Conservation (phyloP, 1,284 basidiomycete genomes). For the Microbotryum silenes-acaulis region DNA sequence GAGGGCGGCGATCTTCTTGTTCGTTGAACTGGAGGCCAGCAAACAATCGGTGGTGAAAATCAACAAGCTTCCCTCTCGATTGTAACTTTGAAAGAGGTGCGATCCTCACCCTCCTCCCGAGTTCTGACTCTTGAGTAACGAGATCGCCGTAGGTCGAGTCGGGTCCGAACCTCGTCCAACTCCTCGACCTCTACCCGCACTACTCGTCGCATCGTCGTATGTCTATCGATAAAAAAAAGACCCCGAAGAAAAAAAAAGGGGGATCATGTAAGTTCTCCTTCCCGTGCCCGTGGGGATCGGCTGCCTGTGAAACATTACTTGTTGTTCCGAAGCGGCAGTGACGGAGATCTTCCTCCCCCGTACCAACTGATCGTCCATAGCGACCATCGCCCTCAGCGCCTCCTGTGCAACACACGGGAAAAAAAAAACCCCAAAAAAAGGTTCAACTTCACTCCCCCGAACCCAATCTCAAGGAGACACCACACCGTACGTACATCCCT, state of each 20-base stretch:
- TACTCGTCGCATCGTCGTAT: constrained; percentile 42
- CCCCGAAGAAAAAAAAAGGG: constrained; percentile 39
- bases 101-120: too few relatives aligned
- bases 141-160: constrained; percentile 77
- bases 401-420: constrained; percentile 51
- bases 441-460: too few relatives aligned
- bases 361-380: constrained; percentile 69
- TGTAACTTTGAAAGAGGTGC: too few relatives aligned
- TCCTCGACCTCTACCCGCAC: constrained; percentile 37
- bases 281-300: background rate
- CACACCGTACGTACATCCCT: constrained; percentile 52
- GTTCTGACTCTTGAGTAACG: constrained; percentile 64
- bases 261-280: constrained; percentile 26
- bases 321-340: constrained; percentile 57
- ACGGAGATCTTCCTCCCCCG: constrained; percentile 80
- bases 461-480: too few relatives aligned
- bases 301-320: constrained; percentile 45
- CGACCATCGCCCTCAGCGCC: constrained; percentile 66
- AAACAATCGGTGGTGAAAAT: too few relatives aligned
- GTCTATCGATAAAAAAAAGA: constrained; percentile 2
- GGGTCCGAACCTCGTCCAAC: constrained; percentile 25
- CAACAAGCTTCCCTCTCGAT: too few relatives aligned
- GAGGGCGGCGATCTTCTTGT: constrained; percentile 84
- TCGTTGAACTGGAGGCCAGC: constrained; percentile 50
- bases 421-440: too few relatives aligned